Base-by-base conservation (phyloP, 495 filamentous ascomycete species). In the Neurospora sp. region DNA sequence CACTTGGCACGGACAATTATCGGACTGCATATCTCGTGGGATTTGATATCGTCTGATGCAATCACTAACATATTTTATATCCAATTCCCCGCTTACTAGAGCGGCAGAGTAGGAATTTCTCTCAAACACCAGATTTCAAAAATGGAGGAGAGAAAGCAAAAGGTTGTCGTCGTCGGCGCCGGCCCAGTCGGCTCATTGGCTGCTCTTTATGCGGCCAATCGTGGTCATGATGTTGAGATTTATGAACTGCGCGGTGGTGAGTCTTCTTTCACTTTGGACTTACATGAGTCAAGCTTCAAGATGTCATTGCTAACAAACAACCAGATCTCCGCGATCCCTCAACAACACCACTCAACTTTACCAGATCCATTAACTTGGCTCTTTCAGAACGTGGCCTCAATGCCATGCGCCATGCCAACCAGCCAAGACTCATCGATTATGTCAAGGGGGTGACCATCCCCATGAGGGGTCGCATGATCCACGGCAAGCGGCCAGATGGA, bases 381-480 rank as follows among this genome's bases (percentile, higher is more conserved):
- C 82, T 99, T 12, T 98, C 96, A 0, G 93, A 98, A 80, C 90
- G 96, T 40, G 96, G 96, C n/a, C 92, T 98, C 78, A 93, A 92
- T 77, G 90, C 95, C 40, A 90, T 98, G 83, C 86, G 87, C 35
- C 82, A 91, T 73, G 88, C 92, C 1, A 82, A 87, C 59, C 86
- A 87, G 20, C 78, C 86, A 7, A 86, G 87, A 12, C 86, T 98
- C 37, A 85, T 96, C 69, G 86, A 94, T 1, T 86, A 90, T 76
- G 87, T 98, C 31, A 84, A 95, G 59, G 81, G 80, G 17, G 88
- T 91, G 68, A 92, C 95, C 0, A 93, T 97, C 71, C 96, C 96
- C 7, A 97, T 99, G 93, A 83, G 90, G 73, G 95, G 94, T 10
- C 93, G 96, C n/a, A 98, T 98, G 96, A 96, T 99, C 70, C 96